phyloP scores from a whole-genome alignment of 164 flowering plant species.

The Platanus orientalis region DNA sequence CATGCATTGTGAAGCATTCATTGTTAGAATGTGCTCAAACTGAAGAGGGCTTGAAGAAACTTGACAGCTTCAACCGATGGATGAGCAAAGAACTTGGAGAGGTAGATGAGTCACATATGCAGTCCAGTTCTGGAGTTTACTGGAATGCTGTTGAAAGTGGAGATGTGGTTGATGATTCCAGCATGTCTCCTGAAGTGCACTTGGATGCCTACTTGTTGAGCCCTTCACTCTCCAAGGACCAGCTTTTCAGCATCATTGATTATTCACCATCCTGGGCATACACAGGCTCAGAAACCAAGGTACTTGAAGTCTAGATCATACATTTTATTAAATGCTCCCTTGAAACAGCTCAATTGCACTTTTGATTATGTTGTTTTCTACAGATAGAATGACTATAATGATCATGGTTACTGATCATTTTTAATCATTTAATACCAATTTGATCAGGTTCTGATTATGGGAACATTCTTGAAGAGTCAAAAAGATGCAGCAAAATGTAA shows the following conservation, averaged over 20 bases:
- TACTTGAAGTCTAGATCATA: slow-evolving; percentile 15
- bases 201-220: slow-evolving; percentile 41
- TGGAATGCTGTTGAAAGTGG: slow-evolving; percentile 51
- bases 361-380: background rate
- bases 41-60: slow-evolving; percentile 47
- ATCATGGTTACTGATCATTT: slow-evolving; percentile 2
- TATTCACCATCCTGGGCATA: slow-evolving; percentile 89
- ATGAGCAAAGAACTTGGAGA: slow-evolving; percentile 72
- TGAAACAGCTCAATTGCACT: background rate
- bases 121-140: slow-evolving; percentile 34
- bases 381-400: background rate
- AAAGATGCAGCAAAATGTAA: slow-evolving; percentile 40
- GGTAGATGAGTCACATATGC: slow-evolving; percentile 37
- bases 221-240: slow-evolving; percentile 85
- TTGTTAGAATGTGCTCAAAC: slow-evolving; percentile 23
- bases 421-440: slow-evolving; percentile 10
- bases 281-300: slow-evolving; percentile 64
- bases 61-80: no score
- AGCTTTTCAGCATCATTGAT: slow-evolving; percentile 84
- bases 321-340: background rate
- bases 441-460: slow-evolving; percentile 72
- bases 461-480: slow-evolving; percentile 59
- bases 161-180: slow-evolving; percentile 39
- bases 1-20: slow-evolving; percentile 29
- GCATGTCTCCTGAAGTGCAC: slow-evolving; percentile 31